Evolutionary conservation across 192 early-diverging fungal species (phyloP), one percentile per base, ranked within the genome.

Genomic region (Coemansia sp.): DNA sequence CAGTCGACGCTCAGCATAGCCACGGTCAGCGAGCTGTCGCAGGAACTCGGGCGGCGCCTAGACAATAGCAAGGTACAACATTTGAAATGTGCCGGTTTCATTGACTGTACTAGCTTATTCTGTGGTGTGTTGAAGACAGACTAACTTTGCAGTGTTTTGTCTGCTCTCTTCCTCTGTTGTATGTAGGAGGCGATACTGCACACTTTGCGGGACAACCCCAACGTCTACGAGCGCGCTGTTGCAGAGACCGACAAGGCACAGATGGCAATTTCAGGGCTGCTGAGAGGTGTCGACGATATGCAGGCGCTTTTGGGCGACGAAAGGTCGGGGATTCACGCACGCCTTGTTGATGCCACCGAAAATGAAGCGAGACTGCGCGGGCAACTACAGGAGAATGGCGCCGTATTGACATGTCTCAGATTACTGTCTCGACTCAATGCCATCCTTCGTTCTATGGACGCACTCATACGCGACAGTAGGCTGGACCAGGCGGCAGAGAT

Each of bases 231-330:
- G 20, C 18, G 52, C 20, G 67, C 77, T 7, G n/a, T 54, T 5
- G 9, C 54, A 3, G 66, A 68, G 24, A 55, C 33, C 12, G 57
- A 27, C n/a, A 66, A 40, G 49, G 68, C 72, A 9, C 71, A 74
- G 16, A 18, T 44, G 24, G 20, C 67, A 10, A 70, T 71, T 36
- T 24, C 64, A 0, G 47, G 57, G 72, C 60, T 78, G 18, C 72
- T 74, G 3, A 57, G 66, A 3, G 77, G 77, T 22, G 68, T 74
- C 3, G 77, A 78, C 22, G 71, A 70, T 20, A 49, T 78, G 70
- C 72, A 78, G 31, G 54, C 54, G 59, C 61, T 63, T 57, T 65
- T 78, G 27, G 77, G 77, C 16, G 77, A 74, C 49, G 71, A 73
- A 34, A 68, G 66, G 27, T 70, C 71, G 0, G 77, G 77, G 10